Evolutionary conservation across 2,329 filamentous ascomycete genomes (phyloP).

Genomic region (Escovopsis weberi): DNA sequence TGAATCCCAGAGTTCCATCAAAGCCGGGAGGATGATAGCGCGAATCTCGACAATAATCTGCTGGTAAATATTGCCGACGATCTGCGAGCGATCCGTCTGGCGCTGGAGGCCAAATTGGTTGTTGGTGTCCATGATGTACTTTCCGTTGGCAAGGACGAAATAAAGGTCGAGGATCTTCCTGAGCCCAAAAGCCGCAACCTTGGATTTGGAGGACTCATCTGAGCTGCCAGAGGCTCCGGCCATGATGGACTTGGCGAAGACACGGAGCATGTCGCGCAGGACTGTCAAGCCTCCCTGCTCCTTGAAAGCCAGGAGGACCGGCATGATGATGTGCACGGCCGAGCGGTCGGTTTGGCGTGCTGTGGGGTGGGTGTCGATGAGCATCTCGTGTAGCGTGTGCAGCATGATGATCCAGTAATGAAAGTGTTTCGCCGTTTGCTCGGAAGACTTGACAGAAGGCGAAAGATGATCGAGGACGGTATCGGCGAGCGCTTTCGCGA

Average conservation of each 20-base stretch:
- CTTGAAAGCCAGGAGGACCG: conserved; percentile 79
- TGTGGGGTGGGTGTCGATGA: conserved; percentile 46
- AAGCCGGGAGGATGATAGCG: conserved; percentile 60
- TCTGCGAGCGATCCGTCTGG: conserved; percentile 27
- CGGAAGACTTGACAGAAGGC: conserved; percentile 25
- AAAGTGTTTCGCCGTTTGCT: conserved; percentile 47
- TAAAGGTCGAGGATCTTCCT: conserved; percentile 81
- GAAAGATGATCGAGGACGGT: conserved; percentile 55
- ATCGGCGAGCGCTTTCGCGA: conserved; percentile 54
- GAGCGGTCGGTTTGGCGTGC: conserved; percentile 33
- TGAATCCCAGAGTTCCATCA: conserved; percentile 74
- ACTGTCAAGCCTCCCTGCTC: conserved; percentile 60
- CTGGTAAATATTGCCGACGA: conserved; percentile 31
- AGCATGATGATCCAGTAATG: conserved; percentile 74
- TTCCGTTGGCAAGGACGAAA: conserved; percentile 58
- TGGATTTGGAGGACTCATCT: conserved; percentile 31
- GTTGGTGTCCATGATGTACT: conserved; percentile 64
- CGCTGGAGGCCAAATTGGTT: conserved; percentile 35
- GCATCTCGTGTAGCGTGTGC: conserved; percentile 60
- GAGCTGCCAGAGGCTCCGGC: conserved; percentile 24
- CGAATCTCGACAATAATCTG: conserved; percentile 83
- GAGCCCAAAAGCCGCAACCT: conserved; percentile 43
- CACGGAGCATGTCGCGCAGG: conserved; percentile 56
- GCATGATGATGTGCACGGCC: conserved; percentile 45
- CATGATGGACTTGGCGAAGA: conserved; percentile 35